Evolutionary conservation across 495 filamentous ascomycete genomes (phyloP), one percentile per base, ranked within the genome.

Genomic region (Bacidia rubella): DNA sequence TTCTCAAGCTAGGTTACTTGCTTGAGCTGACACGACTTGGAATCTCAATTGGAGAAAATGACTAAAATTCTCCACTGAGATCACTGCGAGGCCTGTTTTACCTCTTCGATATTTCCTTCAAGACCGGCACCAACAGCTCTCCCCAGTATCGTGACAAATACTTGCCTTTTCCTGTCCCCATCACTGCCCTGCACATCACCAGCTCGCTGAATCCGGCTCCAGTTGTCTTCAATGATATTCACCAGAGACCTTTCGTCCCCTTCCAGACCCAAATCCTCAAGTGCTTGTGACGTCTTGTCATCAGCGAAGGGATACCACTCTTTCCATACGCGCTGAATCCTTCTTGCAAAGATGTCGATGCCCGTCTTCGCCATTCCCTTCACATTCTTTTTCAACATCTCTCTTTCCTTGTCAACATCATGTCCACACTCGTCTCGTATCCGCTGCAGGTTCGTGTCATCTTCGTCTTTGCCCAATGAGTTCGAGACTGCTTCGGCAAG

Each of bases 291-390:
- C 2, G 63, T 64, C 47, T 58, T 56, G 21, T 63, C 57, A 55
- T 66, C 65, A 25, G 60, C 50, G 46, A 66, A 68, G 5, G 64
- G 62, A 55, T 62, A 66, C 7, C 35, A 53, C 19, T 43, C 27
- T 15, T 22, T 25, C 65, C 65, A 68, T 39, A 53, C 22, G 23
- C 62, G 60, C 53, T 68, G 64, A 24, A 68, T 54, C 10, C 65
- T 51, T 20, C 65, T 39, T 1, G 53, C 54, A 43, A 68, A 68
- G 32, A 68, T 66, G 19, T 65, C 58, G 1, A 66, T 26, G 3
- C 62, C 65, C 9, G 63, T 66, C 52, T 62, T 60, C 5, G 63
- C 65, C 20, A 66, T 24, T 0, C 65, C 65, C 45, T 68, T 66
- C 17, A 65, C 49, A 51, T 54, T 53, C 19, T 35, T 55, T 47